These are phyloP conservation scores for Magnusiomyces tetraspermus DNA, from an alignment of 1,139 yeast species.

Conservation along the genomic window DNA sequence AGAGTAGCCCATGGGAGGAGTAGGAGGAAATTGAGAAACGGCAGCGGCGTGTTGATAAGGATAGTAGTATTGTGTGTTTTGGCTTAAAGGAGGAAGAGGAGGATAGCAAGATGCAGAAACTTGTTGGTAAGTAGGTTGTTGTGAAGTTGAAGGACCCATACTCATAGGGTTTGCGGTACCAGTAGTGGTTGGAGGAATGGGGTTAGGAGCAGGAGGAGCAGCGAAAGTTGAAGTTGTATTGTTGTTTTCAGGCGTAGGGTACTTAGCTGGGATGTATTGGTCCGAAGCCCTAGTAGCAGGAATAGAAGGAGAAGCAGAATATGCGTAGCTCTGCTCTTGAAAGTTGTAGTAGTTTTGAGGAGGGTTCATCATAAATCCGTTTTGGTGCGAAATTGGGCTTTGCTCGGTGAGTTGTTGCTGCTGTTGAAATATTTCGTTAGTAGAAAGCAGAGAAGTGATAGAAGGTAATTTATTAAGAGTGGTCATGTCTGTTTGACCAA, in stretches of 20 bases:
- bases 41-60: background rate
- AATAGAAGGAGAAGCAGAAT: constrained; percentile 6
- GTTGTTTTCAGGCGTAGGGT: background rate
- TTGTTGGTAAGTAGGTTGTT: background rate
- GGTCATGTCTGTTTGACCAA: background rate
- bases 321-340: background rate
- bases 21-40: background rate
- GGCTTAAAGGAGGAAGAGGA: background rate
- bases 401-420: constrained; percentile 4
- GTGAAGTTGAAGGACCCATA: background rate
- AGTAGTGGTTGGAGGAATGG: too few relatives aligned
- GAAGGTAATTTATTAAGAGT: constrained; percentile 9
- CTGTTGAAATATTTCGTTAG: background rate
- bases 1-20: constrained; percentile 1
- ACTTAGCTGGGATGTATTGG: background rate
- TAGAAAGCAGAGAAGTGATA: constrained; percentile 8
- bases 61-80: background rate
- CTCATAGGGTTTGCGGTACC: too few relatives aligned
- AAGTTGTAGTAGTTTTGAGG: constrained; percentile 2
- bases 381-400: background rate
- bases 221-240: too few relatives aligned
- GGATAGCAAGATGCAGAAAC: constrained; percentile 4
- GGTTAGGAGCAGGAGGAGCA: too few relatives aligned
- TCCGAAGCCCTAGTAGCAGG: background rate
- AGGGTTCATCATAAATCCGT: background rate